Base-by-base conservation (phyloP, 2,329 filamentous ascomycete species). In the Lachnellula cervina region DNA sequence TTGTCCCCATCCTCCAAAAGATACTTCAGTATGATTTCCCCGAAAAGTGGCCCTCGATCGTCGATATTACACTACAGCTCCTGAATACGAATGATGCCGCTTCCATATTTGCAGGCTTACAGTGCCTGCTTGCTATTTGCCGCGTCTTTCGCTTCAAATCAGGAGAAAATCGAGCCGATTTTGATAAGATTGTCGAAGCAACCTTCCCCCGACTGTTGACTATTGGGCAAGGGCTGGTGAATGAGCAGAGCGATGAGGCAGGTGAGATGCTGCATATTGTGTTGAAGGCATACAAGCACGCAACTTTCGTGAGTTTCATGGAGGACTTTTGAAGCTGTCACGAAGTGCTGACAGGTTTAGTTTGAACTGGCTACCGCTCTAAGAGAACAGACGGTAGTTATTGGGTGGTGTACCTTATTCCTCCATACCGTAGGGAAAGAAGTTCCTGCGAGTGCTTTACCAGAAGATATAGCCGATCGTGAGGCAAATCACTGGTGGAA, bases 401-500 rank as follows among this genome's bases (percentile, higher is more conserved):
- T 97, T 59, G 89, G 89, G 59, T 99, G 94, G 94, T 97, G 93
- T 73, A 93, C 92, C 23, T 82, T 99, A 58, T 97, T 99, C 77
- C 78, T 99, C 63, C 86, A 88, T 59, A 90, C 95, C 51, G 89
- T 97, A 37, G 86, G 87, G 64, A 97, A 97, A 74, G 77, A 86
- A 21, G 85, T 89, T 37, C 94, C 94, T 4, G 80, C 88, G 54
- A 84, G 80, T 64, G 87, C 92, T 37, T 86, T 97, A 81, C 73
- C 79, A 56, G 90, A 95, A 58, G 89, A 86, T 57, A 76, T 87
- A 51, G 85, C 90, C 56, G 93, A 97, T 69, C 84, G 94, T 56
- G 94, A 97, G 73, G 83, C 87, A 67, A 92, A 96, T 70, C 91
- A 97, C 72, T 99, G 94, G 93, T 99, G 93, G 93, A 99, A 97